A percentile compares a stretch with the other conserved stretches of the same genome.
phyloP scores from a whole-genome alignment of 768 basidiomycete species.

The Phaeolepiota aurea region DNA sequence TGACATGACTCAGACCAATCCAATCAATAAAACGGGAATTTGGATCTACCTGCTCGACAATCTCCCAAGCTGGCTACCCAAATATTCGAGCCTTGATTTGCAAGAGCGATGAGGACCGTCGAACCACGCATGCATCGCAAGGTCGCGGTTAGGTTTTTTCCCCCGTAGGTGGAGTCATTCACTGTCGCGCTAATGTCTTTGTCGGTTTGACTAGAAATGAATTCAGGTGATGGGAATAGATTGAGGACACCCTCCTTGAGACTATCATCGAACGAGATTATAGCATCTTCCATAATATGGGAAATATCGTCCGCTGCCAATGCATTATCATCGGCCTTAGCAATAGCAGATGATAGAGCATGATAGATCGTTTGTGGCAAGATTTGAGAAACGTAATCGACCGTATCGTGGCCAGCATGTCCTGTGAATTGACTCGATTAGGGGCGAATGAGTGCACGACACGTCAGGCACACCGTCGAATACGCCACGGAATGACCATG shows the following conservation, averaged over 20 bases:
- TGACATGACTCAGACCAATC: too few relatives aligned
- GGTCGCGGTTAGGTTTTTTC: constrained; percentile 24
- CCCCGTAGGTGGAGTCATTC: constrained; percentile 24
- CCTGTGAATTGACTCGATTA: constrained; percentile 15
- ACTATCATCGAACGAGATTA: constrained; percentile 27
- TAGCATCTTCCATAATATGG: constrained; percentile 22
- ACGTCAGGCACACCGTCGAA: constrained; percentile 32
- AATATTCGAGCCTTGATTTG: constrained; percentile 30
- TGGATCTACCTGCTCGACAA: constrained; percentile 44
- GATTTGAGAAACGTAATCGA: constrained; percentile 24
- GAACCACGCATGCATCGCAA: constrained; percentile 42
- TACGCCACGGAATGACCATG: constrained; percentile 36
- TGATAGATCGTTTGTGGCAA: constrained; percentile 23
- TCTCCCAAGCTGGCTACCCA: constrained; percentile 56
- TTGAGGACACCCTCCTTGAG: constrained; percentile 27
- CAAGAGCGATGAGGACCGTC: constrained; percentile 39
- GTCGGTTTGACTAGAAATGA: constrained; percentile 24
- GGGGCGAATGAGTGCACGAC: neutral
- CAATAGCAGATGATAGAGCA: constrained; percentile 13
- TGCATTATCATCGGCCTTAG: neutral
- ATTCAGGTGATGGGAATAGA: constrained; percentile 30
- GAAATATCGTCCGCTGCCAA: constrained; percentile 16
- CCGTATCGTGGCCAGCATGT: constrained; percentile 39
- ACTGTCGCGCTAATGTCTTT: constrained; percentile 29
- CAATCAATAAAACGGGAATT: too few relatives aligned